A percentile compares a stretch with the other conserved stretches of the same genome.
phyloP scores from a whole-genome alignment of 177 flowering plant genomes.

The Vitis hybrid region DNA sequence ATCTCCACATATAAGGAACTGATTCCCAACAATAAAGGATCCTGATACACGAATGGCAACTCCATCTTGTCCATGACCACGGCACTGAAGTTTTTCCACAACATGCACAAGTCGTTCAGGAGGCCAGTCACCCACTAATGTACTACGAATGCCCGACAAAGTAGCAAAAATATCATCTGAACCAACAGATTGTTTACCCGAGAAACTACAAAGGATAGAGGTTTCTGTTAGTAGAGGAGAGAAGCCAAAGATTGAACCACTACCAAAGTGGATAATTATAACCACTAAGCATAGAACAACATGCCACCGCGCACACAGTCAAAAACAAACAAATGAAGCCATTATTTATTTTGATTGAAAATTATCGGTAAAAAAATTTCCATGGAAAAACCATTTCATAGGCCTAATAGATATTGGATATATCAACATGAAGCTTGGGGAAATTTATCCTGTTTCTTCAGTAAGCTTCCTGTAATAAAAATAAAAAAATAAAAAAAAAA shows the following conservation, averaged over 20 bases:
- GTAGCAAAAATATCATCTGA: slow-evolving; percentile 56
- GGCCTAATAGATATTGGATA: background rate
- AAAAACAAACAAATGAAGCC: background rate
- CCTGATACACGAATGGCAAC: slow-evolving; percentile 89
- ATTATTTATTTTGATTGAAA: background rate
- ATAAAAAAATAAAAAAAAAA: no score
- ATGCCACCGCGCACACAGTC: no score
- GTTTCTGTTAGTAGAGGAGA: slow-evolving; percentile 13
- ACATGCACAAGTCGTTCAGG: slow-evolving; percentile 87
- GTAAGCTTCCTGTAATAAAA: background rate
- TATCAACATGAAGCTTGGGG: background rate
- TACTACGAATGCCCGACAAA: slow-evolving; percentile 59
- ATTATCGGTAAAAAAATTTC: background rate
- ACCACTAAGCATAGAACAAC: background rate
- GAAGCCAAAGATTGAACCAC: background rate
- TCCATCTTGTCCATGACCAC: slow-evolving; percentile 81
- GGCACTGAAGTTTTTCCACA: slow-evolving; percentile 92
- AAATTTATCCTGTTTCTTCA: background rate
- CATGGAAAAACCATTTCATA: background rate
- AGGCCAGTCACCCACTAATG: slow-evolving; percentile 89
- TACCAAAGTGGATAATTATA: background rate
- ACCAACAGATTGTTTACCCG: slow-evolving; percentile 64
- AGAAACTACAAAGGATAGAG: slow-evolving; percentile 47
- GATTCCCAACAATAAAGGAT: slow-evolving; percentile 81
- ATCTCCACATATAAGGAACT: slow-evolving; percentile 91